These are phyloP conservation scores for Ganoderma boninense DNA, from an alignment of 1,284 basidiomycete species.

Conservation along the genomic window DNA sequence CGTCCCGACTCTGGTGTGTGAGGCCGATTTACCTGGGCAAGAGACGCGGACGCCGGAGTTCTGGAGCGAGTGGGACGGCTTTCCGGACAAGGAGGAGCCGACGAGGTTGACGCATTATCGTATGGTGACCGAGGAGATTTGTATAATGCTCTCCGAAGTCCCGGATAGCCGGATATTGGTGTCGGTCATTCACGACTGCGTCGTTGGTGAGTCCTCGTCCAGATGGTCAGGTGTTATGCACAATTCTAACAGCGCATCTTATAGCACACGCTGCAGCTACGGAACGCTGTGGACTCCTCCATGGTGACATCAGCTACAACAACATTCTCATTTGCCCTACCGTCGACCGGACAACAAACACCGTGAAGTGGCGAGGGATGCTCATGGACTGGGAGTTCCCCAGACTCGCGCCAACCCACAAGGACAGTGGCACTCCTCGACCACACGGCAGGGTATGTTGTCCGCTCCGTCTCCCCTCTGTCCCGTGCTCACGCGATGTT, in stretches of 20 bases:
- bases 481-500: not conserved
- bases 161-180: not conserved
- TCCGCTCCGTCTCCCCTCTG: not conserved
- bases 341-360: not conserved
- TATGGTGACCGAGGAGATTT: not conserved
- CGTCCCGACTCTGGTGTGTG: constrained; percentile 21
- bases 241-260: not conserved
- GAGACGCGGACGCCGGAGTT: not conserved
- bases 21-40: constrained; percentile 12
- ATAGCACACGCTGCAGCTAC: constrained; percentile 14
- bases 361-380: constrained; percentile 15
- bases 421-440: not conserved
- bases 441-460: not conserved
- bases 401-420: not conserved
- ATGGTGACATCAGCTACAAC: constrained; percentile 17
- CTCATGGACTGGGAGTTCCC: constrained; percentile 25
- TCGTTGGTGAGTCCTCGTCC: not conserved
- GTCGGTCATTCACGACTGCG: constrained; percentile 1
- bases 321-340: constrained; percentile 17
- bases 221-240: not conserved
- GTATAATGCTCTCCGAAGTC: not conserved
- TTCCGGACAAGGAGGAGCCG: not conserved
- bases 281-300: constrained; percentile 8
- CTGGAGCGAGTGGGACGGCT: not conserved
- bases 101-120: not conserved